phyloP scores from a whole-genome alignment of 305 asterid species.

The Solanum hybrid region DNA sequence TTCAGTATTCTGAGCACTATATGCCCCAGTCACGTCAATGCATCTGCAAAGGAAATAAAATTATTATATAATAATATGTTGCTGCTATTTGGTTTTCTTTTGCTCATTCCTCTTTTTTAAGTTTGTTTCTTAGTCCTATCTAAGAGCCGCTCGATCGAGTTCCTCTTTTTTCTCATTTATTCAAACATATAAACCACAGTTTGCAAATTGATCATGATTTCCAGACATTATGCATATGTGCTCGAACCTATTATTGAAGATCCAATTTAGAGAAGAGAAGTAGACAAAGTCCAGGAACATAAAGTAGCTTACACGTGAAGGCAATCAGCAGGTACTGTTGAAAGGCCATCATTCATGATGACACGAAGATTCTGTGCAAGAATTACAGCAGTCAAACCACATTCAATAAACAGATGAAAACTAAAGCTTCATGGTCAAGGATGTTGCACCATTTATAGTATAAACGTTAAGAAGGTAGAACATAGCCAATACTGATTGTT shows the following conservation, averaged over 20 bases:
- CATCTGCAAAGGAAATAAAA: conserved; percentile 50
- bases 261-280: background rate
- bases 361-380: conserved; percentile 81
- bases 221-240: background rate
- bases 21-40: conserved; percentile 93
- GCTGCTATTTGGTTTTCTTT: background rate
- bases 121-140: background rate
- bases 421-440: background rate
- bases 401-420: conserved; percentile 10
- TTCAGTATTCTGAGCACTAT: conserved; percentile 85
- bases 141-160: background rate
- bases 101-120: background rate
- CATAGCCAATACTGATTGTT: background rate
- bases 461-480: background rate
- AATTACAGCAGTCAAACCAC: conserved; percentile 24
- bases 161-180: background rate
- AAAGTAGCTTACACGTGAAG: conserved; percentile 70
- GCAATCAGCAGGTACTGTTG: conserved; percentile 80
- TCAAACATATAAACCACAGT: background rate
- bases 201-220: background rate
- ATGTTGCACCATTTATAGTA: background rate
- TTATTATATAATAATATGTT: background rate
- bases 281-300: conserved; percentile 7
- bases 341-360: conserved; percentile 95
- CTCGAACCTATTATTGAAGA: background rate